Conservation (phyloP, 2,329 filamentous ascomycete genomes). For the Alternaria brassicae region DNA sequence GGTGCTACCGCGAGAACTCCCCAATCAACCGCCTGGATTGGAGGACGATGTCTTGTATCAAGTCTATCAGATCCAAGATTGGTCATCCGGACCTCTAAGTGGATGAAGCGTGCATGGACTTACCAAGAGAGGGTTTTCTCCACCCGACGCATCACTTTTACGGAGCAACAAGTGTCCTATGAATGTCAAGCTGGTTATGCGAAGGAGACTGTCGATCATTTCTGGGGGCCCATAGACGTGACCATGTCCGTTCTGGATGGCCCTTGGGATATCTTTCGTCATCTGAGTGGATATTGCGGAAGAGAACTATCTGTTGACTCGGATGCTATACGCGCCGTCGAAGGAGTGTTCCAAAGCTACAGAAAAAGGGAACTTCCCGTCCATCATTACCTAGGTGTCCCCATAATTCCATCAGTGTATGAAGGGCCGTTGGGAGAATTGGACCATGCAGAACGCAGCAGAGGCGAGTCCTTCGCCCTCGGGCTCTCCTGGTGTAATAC, state of each 20-base stretch:
- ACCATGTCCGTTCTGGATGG: too few species aligned
- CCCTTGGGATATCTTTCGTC: too few species aligned
- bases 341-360: background rate
- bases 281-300: fast-evolving
- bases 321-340: background rate
- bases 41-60: background rate
- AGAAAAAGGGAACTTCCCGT: too few species aligned
- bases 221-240: too few species aligned
- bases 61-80: background rate
- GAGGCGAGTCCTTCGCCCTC: background rate
- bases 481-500: background rate
- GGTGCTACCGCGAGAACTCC: background rate
- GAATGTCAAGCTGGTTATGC: background rate
- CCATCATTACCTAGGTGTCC: too few species aligned
- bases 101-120: background rate
- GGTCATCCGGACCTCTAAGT: background rate
- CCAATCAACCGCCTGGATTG: background rate
- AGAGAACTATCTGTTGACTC: background rate
- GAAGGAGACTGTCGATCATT: background rate
- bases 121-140: background rate
- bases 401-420: too few species aligned
- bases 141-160: background rate
- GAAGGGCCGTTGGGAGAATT: too few species aligned
- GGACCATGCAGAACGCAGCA: background rate
- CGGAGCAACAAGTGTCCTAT: background rate